Percentiles rank a stretch among this genome's conserved stretches.
phyloP scores from a whole-genome alignment of 768 basidiomycete species.

The Russula virescens region DNA sequence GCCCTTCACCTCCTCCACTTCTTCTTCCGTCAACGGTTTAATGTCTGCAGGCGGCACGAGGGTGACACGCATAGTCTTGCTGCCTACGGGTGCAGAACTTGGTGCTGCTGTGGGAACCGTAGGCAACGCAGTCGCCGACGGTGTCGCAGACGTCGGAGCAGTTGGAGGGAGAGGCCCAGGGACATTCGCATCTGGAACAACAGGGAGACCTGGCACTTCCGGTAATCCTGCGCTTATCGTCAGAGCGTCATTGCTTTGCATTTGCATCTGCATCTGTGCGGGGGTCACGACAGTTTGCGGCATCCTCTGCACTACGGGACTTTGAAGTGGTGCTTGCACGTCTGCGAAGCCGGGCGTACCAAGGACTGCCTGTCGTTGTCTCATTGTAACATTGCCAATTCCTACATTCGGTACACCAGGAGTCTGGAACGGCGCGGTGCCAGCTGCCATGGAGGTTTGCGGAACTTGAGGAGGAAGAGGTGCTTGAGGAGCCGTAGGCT shows the following conservation, averaged over 20 bases:
- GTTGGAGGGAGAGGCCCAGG: conserved; percentile 17
- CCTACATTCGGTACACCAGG: conserved; percentile 18
- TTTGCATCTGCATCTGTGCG: conserved; percentile 18
- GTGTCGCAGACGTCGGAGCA: conserved; percentile 24
- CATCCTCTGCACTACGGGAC: conserved; percentile 13
- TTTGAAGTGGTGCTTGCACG: conserved; percentile 20
- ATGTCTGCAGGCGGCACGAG: conserved; percentile 55
- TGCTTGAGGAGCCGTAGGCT: conserved; percentile 2
- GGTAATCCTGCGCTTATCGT: conserved; percentile 16
- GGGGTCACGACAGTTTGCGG: conserved; percentile 11
- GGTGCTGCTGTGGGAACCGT: conserved; percentile 40
- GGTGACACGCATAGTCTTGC: conserved; percentile 52
- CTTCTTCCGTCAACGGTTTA: conserved; percentile 40
- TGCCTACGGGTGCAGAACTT: conserved; percentile 44
- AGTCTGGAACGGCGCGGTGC: conserved; percentile 15
- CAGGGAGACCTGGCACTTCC: conserved; percentile 17
- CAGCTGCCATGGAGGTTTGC: conserved; percentile 18
- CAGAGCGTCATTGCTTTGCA: conserved; percentile 12
- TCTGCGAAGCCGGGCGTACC: conserved; percentile 25
- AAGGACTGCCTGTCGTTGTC: conserved; percentile 24
- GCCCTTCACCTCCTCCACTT: conserved; percentile 47
- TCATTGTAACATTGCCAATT: conserved; percentile 23
- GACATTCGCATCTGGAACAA: conserved; percentile 9
- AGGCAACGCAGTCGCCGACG: conserved; percentile 27
- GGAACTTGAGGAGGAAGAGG: conserved; percentile 23